phyloP scores from a whole-genome alignment of 805 yeast species.

The Pichia nakasei region DNA sequence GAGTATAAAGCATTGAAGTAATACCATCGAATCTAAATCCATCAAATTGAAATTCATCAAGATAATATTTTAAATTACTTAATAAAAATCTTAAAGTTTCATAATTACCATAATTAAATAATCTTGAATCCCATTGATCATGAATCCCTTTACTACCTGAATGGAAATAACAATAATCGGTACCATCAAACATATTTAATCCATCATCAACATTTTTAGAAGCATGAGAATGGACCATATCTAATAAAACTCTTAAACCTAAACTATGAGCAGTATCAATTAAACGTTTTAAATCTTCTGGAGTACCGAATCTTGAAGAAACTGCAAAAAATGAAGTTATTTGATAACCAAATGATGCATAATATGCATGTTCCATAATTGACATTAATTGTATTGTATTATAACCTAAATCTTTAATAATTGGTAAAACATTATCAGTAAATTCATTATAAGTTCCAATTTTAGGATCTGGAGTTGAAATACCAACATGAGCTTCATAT shows the following conservation, averaged over 20 bases:
- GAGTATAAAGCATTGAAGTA: slow-evolving; percentile 83
- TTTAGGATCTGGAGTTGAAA: slow-evolving; percentile 82
- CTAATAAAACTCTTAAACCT: slow-evolving; percentile 81
- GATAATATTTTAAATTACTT: slow-evolving; percentile 73
- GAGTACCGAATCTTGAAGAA: slow-evolving; percentile 88
- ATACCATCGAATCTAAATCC: slow-evolving; percentile 98
- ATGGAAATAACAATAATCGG: slow-evolving; percentile 92
- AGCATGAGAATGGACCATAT: slow-evolving; percentile 94
- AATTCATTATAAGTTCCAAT: slow-evolving; percentile 83
- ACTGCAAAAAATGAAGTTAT: slow-evolving; percentile 86
- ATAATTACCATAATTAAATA: slow-evolving; percentile 85
- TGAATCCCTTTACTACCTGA: slow-evolving; percentile 80
- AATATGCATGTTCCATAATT: slow-evolving; percentile 96
- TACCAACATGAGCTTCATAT: slow-evolving; percentile 94
- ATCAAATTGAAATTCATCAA: slow-evolving; percentile 80
- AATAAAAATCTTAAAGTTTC: slow-evolving; percentile 84
- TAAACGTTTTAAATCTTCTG: slow-evolving; percentile 86
- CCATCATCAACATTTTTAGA: slow-evolving; percentile 94
- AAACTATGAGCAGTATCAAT: slow-evolving; percentile 85
- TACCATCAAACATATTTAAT: slow-evolving; percentile 85
- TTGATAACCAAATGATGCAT: slow-evolving; percentile 97
- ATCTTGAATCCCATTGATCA: slow-evolving; percentile 91
- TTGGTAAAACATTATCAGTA: slow-evolving; percentile 71
- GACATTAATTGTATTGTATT: slow-evolving; percentile 96
- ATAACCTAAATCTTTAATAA: slow-evolving; percentile 77